phyloP scores from a whole-genome alignment of 2,329 filamentous ascomycete genomes.

The Diaporthe batatas region DNA sequence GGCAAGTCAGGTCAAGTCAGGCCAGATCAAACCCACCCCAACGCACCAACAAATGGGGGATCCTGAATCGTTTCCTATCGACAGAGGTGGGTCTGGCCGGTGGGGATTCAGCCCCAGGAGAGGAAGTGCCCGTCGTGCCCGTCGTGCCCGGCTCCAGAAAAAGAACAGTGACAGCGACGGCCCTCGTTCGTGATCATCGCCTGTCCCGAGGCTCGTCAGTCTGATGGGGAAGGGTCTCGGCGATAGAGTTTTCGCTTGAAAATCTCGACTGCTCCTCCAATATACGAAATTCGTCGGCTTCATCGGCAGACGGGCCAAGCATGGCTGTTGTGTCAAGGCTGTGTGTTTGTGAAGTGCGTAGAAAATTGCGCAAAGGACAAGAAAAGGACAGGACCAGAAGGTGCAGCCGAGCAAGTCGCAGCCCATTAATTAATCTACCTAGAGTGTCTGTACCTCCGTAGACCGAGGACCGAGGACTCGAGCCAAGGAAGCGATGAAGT shows the following conservation, averaged over 20 bases:
- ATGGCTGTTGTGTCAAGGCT: background rate
- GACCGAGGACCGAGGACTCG: constrained; percentile 3
- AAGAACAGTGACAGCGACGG: constrained; percentile 18
- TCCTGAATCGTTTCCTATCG: constrained; percentile 22
- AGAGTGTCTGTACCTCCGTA: background rate
- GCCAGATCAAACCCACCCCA: background rate
- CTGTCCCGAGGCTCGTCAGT: constrained; percentile 2
- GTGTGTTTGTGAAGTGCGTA: background rate
- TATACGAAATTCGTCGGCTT: background rate
- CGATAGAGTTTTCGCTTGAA: constrained; percentile 29
- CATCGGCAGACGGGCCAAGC: background rate
- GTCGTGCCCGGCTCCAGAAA: constrained; percentile 3
- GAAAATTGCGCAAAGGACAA: background rate
- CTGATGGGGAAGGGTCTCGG: constrained; percentile 8
- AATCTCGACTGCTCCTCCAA: constrained; percentile 1
- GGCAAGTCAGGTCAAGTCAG: constrained; percentile 7
- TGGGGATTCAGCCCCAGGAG: constrained; percentile 20
- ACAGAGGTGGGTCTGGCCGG: constrained; percentile 15
- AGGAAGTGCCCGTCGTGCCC: constrained; percentile 18
- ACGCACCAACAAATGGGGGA: constrained; percentile 19
- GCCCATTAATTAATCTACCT: background rate
- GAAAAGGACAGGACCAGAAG: background rate
- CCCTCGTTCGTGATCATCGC: constrained; percentile 23
- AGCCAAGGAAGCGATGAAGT: background rate
- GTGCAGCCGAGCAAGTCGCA: constrained; percentile 1